Percentiles rank a stretch among this genome's conserved stretches.
Evolutionary conservation across 495 filamentous ascomycete species (phyloP).

Genomic region (Penicillium fimorum): DNA sequence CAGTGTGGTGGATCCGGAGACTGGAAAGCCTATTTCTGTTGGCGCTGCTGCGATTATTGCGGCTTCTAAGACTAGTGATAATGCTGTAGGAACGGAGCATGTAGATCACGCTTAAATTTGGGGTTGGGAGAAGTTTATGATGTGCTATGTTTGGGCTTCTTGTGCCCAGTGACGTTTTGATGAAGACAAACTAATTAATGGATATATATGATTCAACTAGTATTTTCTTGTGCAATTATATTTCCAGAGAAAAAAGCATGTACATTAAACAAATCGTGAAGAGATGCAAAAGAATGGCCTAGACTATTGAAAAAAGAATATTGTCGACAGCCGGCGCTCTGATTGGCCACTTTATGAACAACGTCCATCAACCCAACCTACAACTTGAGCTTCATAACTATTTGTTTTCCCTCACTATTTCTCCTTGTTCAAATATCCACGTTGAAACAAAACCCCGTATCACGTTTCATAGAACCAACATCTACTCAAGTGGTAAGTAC

Average conservation of each 20-base stretch:
- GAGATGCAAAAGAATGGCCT: no score
- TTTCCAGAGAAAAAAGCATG: no score
- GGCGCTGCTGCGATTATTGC: slow-evolving; percentile 7
- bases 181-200: not conserved
- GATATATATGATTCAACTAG: not conserved
- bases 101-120: slow-evolving; percentile 23
- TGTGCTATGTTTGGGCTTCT: not conserved
- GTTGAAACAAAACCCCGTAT: not conserved
- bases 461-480: not conserved
- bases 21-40: slow-evolving; percentile 30
- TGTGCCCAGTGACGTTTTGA: not conserved
- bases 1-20: slow-evolving; percentile 49
- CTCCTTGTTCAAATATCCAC: not conserved
- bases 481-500: not conserved
- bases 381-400: not conserved
- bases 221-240: no score
- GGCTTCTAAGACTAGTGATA: slow-evolving; percentile 17
- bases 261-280: no score
- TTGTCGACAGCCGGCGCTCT: not conserved
- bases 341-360: slow-evolving; percentile 37
- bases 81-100: slow-evolving; percentile 24
- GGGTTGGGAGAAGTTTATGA: not conserved
- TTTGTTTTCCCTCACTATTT: not conserved
- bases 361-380: slow-evolving; percentile 1
- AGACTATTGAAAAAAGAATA: not conserved